Evolutionary conservation across 805 yeast genomes (phyloP), one percentile per base, ranked within the genome.

Genomic region (Yarrowia osloensis): DNA sequence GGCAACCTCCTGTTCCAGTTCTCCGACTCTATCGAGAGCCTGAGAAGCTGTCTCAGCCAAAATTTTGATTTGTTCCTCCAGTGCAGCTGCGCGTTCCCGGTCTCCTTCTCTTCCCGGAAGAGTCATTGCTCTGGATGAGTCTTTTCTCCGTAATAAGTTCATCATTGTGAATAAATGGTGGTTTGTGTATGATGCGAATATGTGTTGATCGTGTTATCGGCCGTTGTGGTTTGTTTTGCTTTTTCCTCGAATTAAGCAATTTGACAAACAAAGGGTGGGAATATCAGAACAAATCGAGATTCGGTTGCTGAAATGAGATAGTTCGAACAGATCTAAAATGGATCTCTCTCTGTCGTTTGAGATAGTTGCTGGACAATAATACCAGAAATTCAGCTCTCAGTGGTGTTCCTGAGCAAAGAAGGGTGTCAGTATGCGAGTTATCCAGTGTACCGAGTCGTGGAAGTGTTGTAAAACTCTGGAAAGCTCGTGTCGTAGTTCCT

Each of bases 21-120:
- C 68, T 13, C 67, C 62, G 15, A 70, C 71, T 46, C 71, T 39
- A 47, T 69, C 74, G 12, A 71, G 70, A 8, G 74, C 75, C 21
- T 68, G 65, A 3, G 74, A 67, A 5, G 74, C 74, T 0, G 72
- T 69, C n/a, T 62, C 61, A 0, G 74, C 69, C 29, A 72, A 65
- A 11, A 68, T 61, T 54, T 71, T 62, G 54, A 72, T 68, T 46
- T 72, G 74, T 28, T 71, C 70, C 33, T 72, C 74, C 17, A 72
- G 67, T 5, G 69, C 70, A 17, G 65, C 67, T 2, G 72, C 70
- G 31, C 74, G 65, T 40, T 70, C 65, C 39, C 62, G 49, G 37
- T 72, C 74, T 9, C 74, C 74, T 46, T 71, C 72, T 24, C 68
- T 37, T 2, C 74, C 74, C 0, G 74, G 74, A 2, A 61, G 42